A percentile compares a stretch with the other conserved stretches of the same genome.
Conservation (phyloP, 371 early-diverging fungal species). For the Rhizomucor miehei region DNA sequence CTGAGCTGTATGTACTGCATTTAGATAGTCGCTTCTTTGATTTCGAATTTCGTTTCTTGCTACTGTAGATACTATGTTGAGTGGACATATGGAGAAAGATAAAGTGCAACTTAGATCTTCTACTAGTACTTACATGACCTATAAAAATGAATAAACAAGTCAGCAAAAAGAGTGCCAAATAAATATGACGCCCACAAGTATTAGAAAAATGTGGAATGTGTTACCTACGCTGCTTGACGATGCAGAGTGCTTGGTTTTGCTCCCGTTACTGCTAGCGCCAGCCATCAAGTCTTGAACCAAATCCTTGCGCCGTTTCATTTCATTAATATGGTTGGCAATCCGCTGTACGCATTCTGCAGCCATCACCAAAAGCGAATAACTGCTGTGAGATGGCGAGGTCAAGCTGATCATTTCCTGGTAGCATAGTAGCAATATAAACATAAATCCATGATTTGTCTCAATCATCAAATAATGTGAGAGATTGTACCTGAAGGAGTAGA, state of each 20-base stretch:
- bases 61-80: no score
- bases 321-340: constrained; percentile 83
- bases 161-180: constrained; percentile 21
- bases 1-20: no score
- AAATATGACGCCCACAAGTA: background rate
- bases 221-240: constrained; percentile 12
- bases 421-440: constrained; percentile 31
- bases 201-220: background rate
- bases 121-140: constrained; percentile 5
- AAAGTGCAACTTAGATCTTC: no score
- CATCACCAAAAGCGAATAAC: constrained; percentile 44
- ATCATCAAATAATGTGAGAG: background rate
- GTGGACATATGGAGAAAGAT: no score
- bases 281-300: constrained; percentile 75
- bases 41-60: constrained; percentile 21
- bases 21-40: no score
- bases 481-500: constrained; percentile 57
- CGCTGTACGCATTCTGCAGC: constrained; percentile 51
- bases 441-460: constrained; percentile 48
- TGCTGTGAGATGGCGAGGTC: constrained; percentile 58
- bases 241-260: constrained; percentile 22
- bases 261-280: constrained; percentile 21
- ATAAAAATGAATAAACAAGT: background rate
- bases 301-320: constrained; percentile 81
- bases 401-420: constrained; percentile 59